These are phyloP conservation scores for Arthrobotrys pseudoclavata DNA, from an alignment of 2,329 filamentous ascomycete species.

Conservation along the genomic window DNA sequence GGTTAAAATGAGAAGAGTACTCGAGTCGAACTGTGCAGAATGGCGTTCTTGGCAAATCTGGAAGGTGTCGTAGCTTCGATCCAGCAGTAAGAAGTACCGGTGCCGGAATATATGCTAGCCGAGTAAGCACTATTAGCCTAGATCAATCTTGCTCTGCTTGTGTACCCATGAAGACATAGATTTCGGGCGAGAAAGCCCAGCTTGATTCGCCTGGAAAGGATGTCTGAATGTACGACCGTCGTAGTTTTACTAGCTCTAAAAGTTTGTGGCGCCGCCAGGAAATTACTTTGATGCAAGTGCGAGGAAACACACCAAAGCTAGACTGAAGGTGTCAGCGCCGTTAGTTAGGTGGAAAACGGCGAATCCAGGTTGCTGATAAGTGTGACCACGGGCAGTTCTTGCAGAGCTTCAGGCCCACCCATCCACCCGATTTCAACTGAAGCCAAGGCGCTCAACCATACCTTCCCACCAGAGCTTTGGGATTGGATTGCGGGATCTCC, in stretches of 20 bases:
- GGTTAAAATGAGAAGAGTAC: conserved; percentile 24
- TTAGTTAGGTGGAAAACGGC: conserved; percentile 37
- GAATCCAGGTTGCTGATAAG: conserved; percentile 29
- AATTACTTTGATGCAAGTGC: conserved; percentile 32
- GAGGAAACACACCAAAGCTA: conserved; percentile 1
- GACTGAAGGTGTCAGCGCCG: conserved; percentile 32
- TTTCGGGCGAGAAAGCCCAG: neutral
- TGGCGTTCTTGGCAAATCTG: conserved; percentile 42
- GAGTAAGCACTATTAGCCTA: conserved; percentile 13
- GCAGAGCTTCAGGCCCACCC: conserved; percentile 18
- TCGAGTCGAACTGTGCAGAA: conserved; percentile 31
- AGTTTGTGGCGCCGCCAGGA: conserved; percentile 38
- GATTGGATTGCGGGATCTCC: conserved; percentile 30
- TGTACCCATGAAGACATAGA: neutral
- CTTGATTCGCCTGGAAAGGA: neutral
- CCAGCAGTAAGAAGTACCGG: conserved; percentile 35
- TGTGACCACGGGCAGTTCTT: conserved; percentile 15
- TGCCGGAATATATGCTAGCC: conserved; percentile 10
- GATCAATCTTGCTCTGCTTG: neutral
- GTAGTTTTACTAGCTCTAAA: neutral
- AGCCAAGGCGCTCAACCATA: conserved; percentile 25
- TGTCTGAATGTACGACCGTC: neutral
- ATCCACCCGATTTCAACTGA: conserved; percentile 17
- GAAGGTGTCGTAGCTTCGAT: neutral
- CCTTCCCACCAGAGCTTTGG: conserved; percentile 40